Base-by-base conservation (phyloP, 2,329 filamentous ascomycete species). In the Xylariaceae sp. region DNA sequence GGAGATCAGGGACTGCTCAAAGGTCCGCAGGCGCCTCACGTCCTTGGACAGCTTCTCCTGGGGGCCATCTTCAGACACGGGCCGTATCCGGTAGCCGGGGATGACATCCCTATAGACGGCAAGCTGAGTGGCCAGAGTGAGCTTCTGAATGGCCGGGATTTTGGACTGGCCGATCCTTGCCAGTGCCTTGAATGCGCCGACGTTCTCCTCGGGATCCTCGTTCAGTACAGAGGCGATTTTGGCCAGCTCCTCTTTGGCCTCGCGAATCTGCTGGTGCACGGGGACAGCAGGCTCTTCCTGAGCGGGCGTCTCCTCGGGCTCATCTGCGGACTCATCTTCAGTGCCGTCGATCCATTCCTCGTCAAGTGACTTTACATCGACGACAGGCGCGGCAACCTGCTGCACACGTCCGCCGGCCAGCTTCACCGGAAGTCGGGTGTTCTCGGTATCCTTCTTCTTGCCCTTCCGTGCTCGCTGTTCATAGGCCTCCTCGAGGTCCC, bases 91-190 rank as follows among this genome's bases (percentile, higher is more conserved):
- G 58, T 98, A 98, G 15, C 92, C 92, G 0, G 92, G 92, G 38
- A 98, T 96, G 29, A 95, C 75, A 59, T 96, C 92, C 58, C 90
- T 94, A 68, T 90, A 98, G 10, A 96, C 78, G 1, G 89, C 76
- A 56, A 92, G 72, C 60, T 95, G 89, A 15, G 92, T 87, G 30
- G 81, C 84, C 43, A 98, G 65, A 5, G 84, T 80, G 40, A 98
- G 70, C 60, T 94, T 94, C 63, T 85, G 81, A 33, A 98, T 80
- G 2, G 82, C 79, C 11, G 74, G 59, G 42, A 89, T 78, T 11
- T 69, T 68, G 6, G 82, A 81, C 35, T 79, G 69, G 14, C 81
- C 80, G 46, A 94, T 75, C 49, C 83, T 75, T 19, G 80, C 80
- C 49, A 96, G 65, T 4, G 75, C 74, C 57, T 85, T 89, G 65